Evolutionary conservation across 2,329 filamentous ascomycete species (phyloP).

Genomic region (Neonectria faginata): DNA sequence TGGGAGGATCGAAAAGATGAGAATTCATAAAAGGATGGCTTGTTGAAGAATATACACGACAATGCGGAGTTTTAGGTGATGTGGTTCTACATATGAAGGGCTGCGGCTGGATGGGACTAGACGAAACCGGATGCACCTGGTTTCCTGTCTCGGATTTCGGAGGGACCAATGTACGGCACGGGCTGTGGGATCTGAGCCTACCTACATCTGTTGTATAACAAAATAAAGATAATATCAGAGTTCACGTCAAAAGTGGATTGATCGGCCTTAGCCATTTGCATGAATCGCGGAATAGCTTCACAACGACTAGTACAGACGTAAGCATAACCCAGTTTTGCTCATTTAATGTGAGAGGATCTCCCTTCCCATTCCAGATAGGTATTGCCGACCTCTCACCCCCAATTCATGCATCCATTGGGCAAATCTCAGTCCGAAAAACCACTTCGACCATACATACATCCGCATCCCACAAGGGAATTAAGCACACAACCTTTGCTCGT

Average conservation of each 20-base stretch:
- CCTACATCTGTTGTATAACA: constrained; percentile 11
- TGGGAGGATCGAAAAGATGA: background rate
- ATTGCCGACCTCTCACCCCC: background rate
- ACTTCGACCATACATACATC: background rate
- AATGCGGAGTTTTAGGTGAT: constrained; percentile 11
- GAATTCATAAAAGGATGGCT: background rate
- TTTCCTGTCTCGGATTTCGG: background rate
- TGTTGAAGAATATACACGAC: constrained; percentile 4
- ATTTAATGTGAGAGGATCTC: background rate
- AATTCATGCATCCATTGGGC: background rate
- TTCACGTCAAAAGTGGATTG: background rate
- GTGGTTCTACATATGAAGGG: constrained; percentile 1
- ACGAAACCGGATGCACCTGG: background rate
- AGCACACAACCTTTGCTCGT: background rate
- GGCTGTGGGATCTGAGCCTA: background rate
- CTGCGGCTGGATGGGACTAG: constrained; percentile 6
- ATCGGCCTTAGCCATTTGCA: constrained; percentile 1
- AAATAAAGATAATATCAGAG: background rate
- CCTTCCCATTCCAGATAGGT: background rate
- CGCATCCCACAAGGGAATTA: background rate
- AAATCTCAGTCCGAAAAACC: background rate
- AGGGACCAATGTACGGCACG: background rate
- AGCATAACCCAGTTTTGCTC: background rate
- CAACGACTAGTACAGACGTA: background rate
- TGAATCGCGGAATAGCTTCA: constrained; percentile 18